Evolutionary conservation across 306 rosid species (phyloP).

Genomic region (Prinsepia uniflora): DNA sequence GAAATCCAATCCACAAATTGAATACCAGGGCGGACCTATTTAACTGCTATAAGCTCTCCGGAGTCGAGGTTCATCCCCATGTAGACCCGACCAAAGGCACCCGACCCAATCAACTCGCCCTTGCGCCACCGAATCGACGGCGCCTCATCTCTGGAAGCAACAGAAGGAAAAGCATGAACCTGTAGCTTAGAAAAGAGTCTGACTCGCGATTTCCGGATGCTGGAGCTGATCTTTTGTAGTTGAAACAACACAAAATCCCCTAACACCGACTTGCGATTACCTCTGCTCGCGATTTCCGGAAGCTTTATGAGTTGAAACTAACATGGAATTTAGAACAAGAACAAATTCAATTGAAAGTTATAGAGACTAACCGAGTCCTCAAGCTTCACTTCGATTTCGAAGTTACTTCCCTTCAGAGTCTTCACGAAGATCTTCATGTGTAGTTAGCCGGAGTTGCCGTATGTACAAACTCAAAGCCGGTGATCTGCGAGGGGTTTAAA

Average conservation of each 20-base stretch:
- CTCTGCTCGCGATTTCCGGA: too few species aligned
- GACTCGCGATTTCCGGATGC: constrained; percentile 67
- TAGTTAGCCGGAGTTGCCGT: constrained; percentile 30
- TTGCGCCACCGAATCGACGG: constrained; percentile 84
- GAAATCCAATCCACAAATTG: not conserved
- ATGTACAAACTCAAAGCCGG: constrained; percentile 21
- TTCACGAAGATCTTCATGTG: constrained; percentile 86
- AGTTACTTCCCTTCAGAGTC: constrained; percentile 86
- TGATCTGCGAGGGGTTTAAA: constrained; percentile 34
- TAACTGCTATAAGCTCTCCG: constrained; percentile 89
- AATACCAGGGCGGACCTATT: constrained; percentile 46
- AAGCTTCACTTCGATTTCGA: constrained; percentile 79
- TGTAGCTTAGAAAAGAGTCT: constrained; percentile 51
- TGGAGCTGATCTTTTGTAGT: constrained; percentile 50
- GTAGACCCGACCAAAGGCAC: constrained; percentile 85
- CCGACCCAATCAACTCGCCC: constrained; percentile 84
- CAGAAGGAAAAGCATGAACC: constrained; percentile 40
- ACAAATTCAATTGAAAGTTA: too few species aligned
- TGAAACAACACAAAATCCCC: too few species aligned
- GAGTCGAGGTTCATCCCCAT: constrained; percentile 97
- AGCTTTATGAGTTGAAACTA: too few species aligned
- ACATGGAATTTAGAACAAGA: too few species aligned
- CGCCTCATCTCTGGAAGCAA: constrained; percentile 23
- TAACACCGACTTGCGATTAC: too few species aligned
- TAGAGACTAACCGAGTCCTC: constrained; percentile 11